Evolutionary conservation across 2,329 filamentous ascomycete genomes (phyloP).

Genomic region (Beauveria caledonica): DNA sequence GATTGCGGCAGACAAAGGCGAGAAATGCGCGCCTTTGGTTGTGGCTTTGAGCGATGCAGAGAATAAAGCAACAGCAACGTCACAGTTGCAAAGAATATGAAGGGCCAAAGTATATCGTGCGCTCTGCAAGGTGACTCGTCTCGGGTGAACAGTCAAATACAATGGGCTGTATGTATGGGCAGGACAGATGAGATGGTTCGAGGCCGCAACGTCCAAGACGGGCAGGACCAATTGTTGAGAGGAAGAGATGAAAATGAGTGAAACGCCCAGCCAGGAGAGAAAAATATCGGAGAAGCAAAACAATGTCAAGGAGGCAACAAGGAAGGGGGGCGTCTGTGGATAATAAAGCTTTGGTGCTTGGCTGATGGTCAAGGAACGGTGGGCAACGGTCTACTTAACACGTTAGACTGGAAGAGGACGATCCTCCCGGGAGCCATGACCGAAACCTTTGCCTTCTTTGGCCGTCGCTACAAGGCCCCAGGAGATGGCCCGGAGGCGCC

Average conservation of each 20-base stretch:
- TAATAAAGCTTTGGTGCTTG: constrained; percentile 4
- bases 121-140: not conserved
- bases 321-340: constrained; percentile 5
- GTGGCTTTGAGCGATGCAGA: not conserved
- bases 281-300: not conserved
- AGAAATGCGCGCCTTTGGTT: not conserved
- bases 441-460: not conserved
- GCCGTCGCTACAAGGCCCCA: not conserved
- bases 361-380: not conserved
- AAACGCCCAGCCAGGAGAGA: not conserved
- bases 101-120: not conserved
- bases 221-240: not conserved
- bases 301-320: not conserved
- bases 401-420: not conserved
- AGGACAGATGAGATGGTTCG: not conserved
- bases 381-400: not conserved
- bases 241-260: not conserved
- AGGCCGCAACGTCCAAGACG: not conserved
- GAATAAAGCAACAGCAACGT: not conserved
- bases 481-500: constrained; percentile 2
- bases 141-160: not conserved
- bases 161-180: not conserved
- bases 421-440: constrained; percentile 6
- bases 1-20: not conserved
- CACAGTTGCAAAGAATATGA: not conserved